Evolutionary conservation across 2,329 filamentous ascomycete genomes (phyloP), one percentile per base, ranked within the genome.

Genomic region (Dryadomyces quercus-mongolicae): DNA sequence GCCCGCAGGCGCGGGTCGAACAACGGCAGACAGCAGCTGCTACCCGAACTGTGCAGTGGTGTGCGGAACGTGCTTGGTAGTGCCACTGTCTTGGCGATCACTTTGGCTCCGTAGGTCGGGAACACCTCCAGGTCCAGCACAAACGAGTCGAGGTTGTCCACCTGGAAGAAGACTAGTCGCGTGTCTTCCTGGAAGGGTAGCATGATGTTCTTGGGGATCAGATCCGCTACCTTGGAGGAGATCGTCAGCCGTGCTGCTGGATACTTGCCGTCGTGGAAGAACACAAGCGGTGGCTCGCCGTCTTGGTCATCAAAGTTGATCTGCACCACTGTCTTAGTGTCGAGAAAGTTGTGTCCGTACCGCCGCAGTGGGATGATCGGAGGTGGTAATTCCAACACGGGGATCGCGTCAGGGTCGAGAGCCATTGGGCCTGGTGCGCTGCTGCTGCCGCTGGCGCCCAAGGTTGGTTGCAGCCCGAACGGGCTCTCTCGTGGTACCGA

Each of bases 271-370:
- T 95, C 88, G 65, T 96, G 92, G 71, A 97, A 96, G 70, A 98
- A 98, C n/a, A 87, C 72, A 52, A 98, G 84, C 0, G 93, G 87
- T 55, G 78, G 78, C 51, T 93, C 81, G 51, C 78, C 82, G 25
- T 80, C 74, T 57, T 85, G 84, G 54, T 92, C 84, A 52, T 92
- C 88, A 63, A 98, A 97, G 61, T 80, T 88, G 59, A 98, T 86
- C 63, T 96, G 88, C 13, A 98, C 84, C 59, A 96, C 94, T 0
- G 91, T 95, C 72, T 97, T 98, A 34, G 89, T 95, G 65, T 98
- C 93, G 40, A 98, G 76, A 75, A 98, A 98, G 68, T 97, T 98
- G 72, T 98, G 93, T 16, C 93, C 93, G 63, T 98, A 98, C 62
- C 93, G 81, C 61, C 93, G 82, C 49, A 97, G 76, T 0, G 93